Percentiles rank a stretch among this genome's conserved stretches.
These are phyloP conservation scores for Actinomortierella ambigua DNA, from an alignment of 371 early-diverging fungal genomes.

Conservation along the genomic window DNA sequence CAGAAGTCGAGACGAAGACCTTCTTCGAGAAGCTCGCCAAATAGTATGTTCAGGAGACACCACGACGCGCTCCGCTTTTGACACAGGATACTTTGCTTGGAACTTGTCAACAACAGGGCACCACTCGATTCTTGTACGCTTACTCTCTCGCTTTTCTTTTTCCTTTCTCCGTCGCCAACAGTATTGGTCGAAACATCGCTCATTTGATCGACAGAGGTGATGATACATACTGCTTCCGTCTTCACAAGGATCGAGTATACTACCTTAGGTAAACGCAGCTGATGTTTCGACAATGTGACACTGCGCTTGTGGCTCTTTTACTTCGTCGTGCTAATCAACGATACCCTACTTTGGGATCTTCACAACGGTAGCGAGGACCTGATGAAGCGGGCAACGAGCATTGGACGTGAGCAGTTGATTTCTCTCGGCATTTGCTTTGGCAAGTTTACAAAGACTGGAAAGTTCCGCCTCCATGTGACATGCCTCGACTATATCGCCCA, in stretches of 20 bases:
- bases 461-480: conserved; percentile 97
- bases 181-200: conserved; percentile 95
- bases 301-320: no score
- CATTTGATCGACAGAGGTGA: conserved; percentile 94
- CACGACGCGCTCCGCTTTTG: neutral
- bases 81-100: no score
- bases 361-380: conserved; percentile 78
- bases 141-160: neutral
- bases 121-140: neutral
- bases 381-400: conserved; percentile 84
- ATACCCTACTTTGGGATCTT: neutral
- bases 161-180: conserved; percentile 31
- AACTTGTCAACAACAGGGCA: no score
- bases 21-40: conserved; percentile 96
- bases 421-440: conserved; percentile 97
- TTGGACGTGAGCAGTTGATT: conserved; percentile 88
- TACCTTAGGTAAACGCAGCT: conserved; percentile 92
- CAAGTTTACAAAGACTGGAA: conserved; percentile 97
- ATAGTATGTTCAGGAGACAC: conserved; percentile 71
- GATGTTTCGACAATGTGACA: no score
- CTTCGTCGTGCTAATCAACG: neutral
- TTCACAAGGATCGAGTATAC: conserved; percentile 93
- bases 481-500: conserved; percentile 91
- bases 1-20: conserved; percentile 94
- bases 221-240: conserved; percentile 94